Percentiles rank a stretch among this genome's conserved stretches.
Conservation (phyloP, 1,139 yeast genomes). For the Blastobotrys capitulatus region DNA sequence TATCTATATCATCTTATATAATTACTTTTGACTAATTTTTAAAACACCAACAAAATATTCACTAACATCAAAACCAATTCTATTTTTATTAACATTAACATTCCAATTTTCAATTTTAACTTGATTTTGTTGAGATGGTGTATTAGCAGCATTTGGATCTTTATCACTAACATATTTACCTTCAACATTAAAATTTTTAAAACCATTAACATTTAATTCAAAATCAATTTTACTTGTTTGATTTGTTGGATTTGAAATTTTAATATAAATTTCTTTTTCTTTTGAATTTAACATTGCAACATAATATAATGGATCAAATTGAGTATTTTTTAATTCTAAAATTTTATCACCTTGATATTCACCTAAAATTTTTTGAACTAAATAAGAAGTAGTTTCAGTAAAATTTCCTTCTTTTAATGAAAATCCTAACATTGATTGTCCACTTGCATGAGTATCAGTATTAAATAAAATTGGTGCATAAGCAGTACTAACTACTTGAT, state of each 20-base stretch:
- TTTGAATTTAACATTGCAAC: conserved; percentile 6
- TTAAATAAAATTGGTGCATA: conserved; percentile 4
- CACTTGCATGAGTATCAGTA: background rate
- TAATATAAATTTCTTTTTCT: conserved; percentile 5
- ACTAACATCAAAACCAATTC: conserved; percentile 4
- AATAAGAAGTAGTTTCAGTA: conserved; percentile 6
- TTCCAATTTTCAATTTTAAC: background rate
- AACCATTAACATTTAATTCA: conserved; percentile 7
- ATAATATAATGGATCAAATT: conserved; percentile 11
- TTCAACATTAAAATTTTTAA: conserved; percentile 3
- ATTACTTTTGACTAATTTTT: too few species aligned
- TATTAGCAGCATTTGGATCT: conserved; percentile 6
- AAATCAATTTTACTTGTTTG: background rate
- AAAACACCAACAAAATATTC: conserved; percentile 9
- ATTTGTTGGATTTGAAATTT: conserved; percentile 10
- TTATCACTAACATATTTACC: background rate
- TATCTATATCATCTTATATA: too few species aligned
- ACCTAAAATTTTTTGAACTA: conserved; percentile 8
- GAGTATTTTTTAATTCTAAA: conserved; percentile 7
- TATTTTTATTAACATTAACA: background rate
- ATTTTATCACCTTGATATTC: conserved; percentile 8
- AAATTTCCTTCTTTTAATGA: conserved; percentile 1
- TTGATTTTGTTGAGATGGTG: background rate
- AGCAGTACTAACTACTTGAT: conserved; percentile 4
- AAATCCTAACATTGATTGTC: background rate